Evolutionary conservation across 352 stramenopile genomes (phyloP), one percentile per base, ranked within the genome.

Genomic region (Pythium dissotocum): DNA sequence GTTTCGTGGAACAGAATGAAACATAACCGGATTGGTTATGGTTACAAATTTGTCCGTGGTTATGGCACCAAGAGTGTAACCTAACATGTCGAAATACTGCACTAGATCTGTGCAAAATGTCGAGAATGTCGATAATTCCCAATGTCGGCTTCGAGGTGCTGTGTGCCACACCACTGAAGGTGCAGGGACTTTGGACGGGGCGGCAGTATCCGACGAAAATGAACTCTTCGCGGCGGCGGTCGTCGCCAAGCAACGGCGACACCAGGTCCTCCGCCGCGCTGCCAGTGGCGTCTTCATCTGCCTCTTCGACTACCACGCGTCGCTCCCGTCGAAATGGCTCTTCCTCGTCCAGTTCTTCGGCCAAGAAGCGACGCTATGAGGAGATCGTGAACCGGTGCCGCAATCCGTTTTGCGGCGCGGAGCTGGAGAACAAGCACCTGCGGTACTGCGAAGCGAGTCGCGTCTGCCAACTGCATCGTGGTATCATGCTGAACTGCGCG

Each of bases 401-500:
- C 28, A 91, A 89, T 48, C 83, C 78, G 26, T 90, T 90, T 67
- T 91, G 83, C 48, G 59, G 69, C n/a, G 44, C 71, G 21, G 13
- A 26, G 46, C 61, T 91, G 56, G 30, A 48, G 36, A 91, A 83
- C 66, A 72, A 72, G 28, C 72, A 75, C 38, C 67, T 72, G 8
- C 61, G 54, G 32, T 91, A 75, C 63, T 91, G 83, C 61, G 77
- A 82, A 30, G 67, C 78, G 38, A 81, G 73, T 44, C 32, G 63
- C 30, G 67, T 85, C 55, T 91, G 83, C 46, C 83, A 91, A 64
- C 67, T 77, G 30, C 85, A 83, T 24, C 79, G 83, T 13, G 78
- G 77, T 0, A 42, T 91, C 30, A 58, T 77, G 59, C 65, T 89
- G n/a, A 75, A 87, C 53, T 90, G 81, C 58, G 65, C 61, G 9